These are phyloP conservation scores for Penicillium vulpinum DNA, from an alignment of 2,329 filamentous ascomycete species.

Conservation along the genomic window DNA sequence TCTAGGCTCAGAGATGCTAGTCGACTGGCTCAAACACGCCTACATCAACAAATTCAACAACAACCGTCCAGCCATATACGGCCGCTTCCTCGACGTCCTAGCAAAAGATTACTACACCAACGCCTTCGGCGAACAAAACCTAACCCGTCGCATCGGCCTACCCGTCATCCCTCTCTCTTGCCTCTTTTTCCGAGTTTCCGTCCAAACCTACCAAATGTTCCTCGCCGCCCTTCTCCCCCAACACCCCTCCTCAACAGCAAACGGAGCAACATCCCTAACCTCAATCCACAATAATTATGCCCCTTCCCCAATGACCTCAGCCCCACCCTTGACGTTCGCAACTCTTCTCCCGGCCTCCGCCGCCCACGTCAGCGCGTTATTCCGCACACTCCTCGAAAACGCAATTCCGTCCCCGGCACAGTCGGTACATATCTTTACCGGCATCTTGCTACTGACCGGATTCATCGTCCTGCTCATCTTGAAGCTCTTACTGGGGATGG, in stretches of 20 bases:
- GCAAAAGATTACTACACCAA: slow-evolving; percentile 98
- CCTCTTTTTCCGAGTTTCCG: slow-evolving; percentile 86
- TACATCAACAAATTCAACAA: slow-evolving; percentile 99
- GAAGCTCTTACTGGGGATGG: slow-evolving; percentile 87
- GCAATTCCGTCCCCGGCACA: slow-evolving; percentile 45
- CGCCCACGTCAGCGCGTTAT: slow-evolving; percentile 38
- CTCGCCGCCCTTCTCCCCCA: slow-evolving; percentile 80
- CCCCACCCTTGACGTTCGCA: slow-evolving; percentile 58
- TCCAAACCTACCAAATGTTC: slow-evolving; percentile 99
- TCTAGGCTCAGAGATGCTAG: slow-evolving; percentile 91
- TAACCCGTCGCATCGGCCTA: slow-evolving; percentile 84
- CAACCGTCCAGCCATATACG: slow-evolving; percentile 85
- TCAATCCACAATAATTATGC: slow-evolving; percentile 50
- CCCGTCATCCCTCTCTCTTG: slow-evolving; percentile 91
- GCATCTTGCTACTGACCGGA: slow-evolving; percentile 78
- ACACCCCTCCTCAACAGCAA: slow-evolving; percentile 54
- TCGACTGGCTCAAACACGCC: slow-evolving; percentile 95
- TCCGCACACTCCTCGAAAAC: slow-evolving; percentile 44
- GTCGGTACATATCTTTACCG: slow-evolving; percentile 56
- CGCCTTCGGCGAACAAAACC: slow-evolving; percentile 84
- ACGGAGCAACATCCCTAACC: slow-evolving; percentile 41
- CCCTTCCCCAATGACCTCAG: slow-evolving; percentile 66
- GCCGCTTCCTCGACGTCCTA: slow-evolving; percentile 85
- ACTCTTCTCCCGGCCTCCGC: slow-evolving; percentile 60
- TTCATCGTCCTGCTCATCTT: slow-evolving; percentile 82